These are phyloP conservation scores for Colletotrichum melonis DNA, from an alignment of 2,329 filamentous ascomycete species.

Conservation along the genomic window DNA sequence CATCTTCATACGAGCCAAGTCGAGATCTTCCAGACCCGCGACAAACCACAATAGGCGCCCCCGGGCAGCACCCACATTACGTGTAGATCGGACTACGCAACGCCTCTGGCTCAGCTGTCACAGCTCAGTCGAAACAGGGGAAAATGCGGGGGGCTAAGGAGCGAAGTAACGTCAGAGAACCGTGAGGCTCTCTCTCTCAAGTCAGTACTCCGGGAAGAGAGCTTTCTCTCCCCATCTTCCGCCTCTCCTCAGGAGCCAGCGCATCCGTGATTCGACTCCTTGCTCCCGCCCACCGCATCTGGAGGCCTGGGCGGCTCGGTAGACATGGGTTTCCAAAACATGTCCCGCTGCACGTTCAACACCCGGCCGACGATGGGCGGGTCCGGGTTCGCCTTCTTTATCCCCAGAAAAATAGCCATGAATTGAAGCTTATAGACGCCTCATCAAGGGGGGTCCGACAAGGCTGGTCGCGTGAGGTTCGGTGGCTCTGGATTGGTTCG, in stretches of 20 bases:
- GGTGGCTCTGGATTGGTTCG: background rate
- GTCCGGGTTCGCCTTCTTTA: background rate
- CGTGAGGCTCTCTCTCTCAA: background rate
- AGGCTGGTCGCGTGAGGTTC: background rate
- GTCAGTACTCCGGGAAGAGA: no score
- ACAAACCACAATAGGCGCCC: background rate
- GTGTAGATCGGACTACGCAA: slow-evolving; percentile 18
- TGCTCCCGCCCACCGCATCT: background rate
- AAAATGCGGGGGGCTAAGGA: slow-evolving; percentile 6
- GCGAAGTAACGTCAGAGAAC: slow-evolving; percentile 1
- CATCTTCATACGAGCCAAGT: background rate
- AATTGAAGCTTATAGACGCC: slow-evolving; percentile 23
- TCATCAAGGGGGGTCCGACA: background rate
- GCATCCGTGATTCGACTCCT: slow-evolving; percentile 8
- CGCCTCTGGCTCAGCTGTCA: slow-evolving; percentile 14
- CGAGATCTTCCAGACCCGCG: background rate
- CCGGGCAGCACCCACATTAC: slow-evolving; percentile 9
- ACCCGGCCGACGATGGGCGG: background rate
- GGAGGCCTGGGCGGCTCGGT: background rate
- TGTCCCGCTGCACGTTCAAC: slow-evolving; percentile 5
- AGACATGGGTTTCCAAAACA: slow-evolving; percentile 18
- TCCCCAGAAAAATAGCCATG: slow-evolving; percentile 6
- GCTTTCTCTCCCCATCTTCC: no score
- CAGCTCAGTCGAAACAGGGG: slow-evolving; percentile 18
- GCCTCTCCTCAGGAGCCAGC: background rate